Evolutionary conservation across 2,329 filamentous ascomycete genomes (phyloP).

Genomic region (Aschersonia sp.): DNA sequence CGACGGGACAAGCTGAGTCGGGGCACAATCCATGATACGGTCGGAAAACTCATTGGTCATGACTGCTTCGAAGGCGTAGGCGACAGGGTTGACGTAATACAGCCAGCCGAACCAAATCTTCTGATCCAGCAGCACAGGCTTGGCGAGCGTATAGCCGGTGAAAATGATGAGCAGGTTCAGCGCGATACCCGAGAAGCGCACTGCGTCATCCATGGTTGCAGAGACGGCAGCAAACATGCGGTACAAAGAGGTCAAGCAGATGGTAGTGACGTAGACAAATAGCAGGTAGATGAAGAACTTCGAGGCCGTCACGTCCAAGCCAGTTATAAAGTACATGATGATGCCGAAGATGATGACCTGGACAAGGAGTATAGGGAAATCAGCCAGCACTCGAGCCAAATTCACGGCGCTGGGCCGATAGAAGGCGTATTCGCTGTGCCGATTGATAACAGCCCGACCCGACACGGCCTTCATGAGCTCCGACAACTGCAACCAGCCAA

Average conservation of each 20-base stretch:
- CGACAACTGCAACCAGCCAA: conserved; percentile 13
- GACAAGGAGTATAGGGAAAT: conserved; percentile 27
- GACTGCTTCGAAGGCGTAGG: conserved; percentile 51
- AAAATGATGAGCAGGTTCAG: conserved; percentile 33
- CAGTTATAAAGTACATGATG: conserved; percentile 30
- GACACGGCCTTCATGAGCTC: conserved; percentile 24
- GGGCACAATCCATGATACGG: conserved; percentile 29
- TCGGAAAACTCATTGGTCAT: conserved; percentile 52
- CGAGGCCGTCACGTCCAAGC: conserved; percentile 22
- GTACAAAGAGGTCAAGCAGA: conserved; percentile 55
- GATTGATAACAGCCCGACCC: conserved; percentile 22
- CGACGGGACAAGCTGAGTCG: conserved; percentile 29
- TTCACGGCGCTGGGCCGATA: conserved; percentile 22
- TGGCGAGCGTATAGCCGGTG: conserved; percentile 34
- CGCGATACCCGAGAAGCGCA: conserved; percentile 31
- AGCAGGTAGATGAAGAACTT: conserved; percentile 32
- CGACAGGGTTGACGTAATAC: conserved; percentile 50
- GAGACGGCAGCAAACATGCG: conserved; percentile 12
- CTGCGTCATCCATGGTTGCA: conserved; percentile 2
- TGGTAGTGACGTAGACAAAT: conserved; percentile 33
- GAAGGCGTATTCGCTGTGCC: conserved; percentile 24
- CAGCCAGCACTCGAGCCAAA: conserved; percentile 21
- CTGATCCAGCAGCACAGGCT: conserved; percentile 40
- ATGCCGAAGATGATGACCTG: conserved; percentile 20
- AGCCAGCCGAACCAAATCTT: conserved; percentile 53